Base-by-base conservation (phyloP, 1,284 basidiomycete species). In the Cryptococcus sp. region DNA sequence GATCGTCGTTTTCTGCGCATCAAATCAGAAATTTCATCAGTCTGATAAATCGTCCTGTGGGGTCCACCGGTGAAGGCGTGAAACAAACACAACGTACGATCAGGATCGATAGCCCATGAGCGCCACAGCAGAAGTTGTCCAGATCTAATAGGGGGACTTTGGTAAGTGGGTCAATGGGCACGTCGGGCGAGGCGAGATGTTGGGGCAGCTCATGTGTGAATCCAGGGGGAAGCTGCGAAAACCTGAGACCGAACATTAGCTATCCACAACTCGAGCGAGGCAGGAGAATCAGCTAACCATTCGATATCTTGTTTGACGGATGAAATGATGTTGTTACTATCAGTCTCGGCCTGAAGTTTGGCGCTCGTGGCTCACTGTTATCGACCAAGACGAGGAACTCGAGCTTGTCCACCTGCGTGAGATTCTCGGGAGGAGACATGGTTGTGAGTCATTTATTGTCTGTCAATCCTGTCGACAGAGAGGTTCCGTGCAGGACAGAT, bases 121-220 rank as follows among this genome's bases (percentile, higher is more conserved):
- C 89, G 6, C 88, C 89, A 69, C 89, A 91, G 70, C 89, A 91
- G 68, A 86, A 89, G 54, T 86, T 83, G 64, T 90, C 85, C 47
- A 91, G 83, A 66, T 90, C 85, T 5, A 90, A 62, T 7, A 89
- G 76, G 1, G 88, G 88, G 5, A 86, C 84, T 0, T 85, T 84
- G 1, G 85, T 87, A 22, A 78, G 65, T 23, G 82, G 73, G 64
- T 89, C 86, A 25, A 79, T 73, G 1, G 79, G 77, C 22, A 85
- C 73, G 30, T 82, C 76, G 35, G 84, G 80, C 0, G 79, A 70
- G 15, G 16, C 5, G 17, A 91, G 67, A 69, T 91, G 88, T 55
- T 85, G 83, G 5, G 80, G 81, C 30, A 89, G 55, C 73, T 92
- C 90, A 66, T 87, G 86, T 0, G 81, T 83, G 73, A 91, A 91